These are phyloP conservation scores for Xylariaceae sp. DNA, from an alignment of 2,329 filamentous ascomycete genomes.

Conservation along the genomic window DNA sequence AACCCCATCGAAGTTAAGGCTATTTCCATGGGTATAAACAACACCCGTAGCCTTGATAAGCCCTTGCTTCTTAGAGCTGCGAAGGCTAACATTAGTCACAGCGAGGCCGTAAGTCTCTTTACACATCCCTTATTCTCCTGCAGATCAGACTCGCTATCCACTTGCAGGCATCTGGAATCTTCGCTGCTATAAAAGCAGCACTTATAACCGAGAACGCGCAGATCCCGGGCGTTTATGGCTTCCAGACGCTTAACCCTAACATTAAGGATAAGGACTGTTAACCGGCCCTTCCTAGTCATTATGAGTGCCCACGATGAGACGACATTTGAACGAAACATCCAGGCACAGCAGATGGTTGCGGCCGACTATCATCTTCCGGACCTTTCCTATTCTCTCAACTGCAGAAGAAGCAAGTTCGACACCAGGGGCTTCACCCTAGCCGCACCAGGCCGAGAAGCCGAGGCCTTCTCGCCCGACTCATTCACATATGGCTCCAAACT, in stretches of 20 bases:
- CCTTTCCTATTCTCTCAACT: constrained; percentile 13
- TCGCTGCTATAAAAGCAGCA: constrained; percentile 14
- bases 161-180: too few relatives aligned
- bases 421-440: constrained; percentile 6
- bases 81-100: constrained; percentile 19
- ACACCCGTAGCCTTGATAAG: constrained; percentile 5
- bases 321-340: constrained; percentile 14
- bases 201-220: constrained; percentile 11
- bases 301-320: constrained; percentile 16
- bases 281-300: constrained; percentile 9
- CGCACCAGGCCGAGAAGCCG: constrained; percentile 7
- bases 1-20: constrained; percentile 16
- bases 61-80: too few relatives aligned
- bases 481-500: not conserved
- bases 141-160: too few relatives aligned
- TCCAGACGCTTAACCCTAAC: constrained; percentile 16
- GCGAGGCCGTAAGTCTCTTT: constrained; percentile 18
- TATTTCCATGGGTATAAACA: constrained; percentile 8
- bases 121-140: too few relatives aligned
- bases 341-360: constrained; percentile 10
- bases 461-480: constrained; percentile 1
- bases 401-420: constrained; percentile 9
- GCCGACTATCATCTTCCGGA: constrained; percentile 12
- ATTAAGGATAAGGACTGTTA: too few relatives aligned
- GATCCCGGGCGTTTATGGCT: constrained; percentile 10